Evolutionary conservation across 305 asterid species (phyloP).

Genomic region (Rubia tinctorum): DNA sequence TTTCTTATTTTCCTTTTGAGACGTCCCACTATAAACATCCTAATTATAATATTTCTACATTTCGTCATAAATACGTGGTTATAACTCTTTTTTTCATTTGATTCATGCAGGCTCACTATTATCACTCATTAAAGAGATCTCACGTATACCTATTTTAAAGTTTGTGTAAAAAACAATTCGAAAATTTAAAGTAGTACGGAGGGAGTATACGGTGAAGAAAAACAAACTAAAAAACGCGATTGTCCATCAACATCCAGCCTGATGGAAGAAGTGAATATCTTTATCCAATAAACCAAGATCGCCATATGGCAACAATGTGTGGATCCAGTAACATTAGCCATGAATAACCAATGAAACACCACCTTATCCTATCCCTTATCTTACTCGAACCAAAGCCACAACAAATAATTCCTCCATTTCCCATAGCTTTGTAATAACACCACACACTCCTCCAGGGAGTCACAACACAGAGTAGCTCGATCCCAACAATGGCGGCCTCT

Average conservation of each 20-base stretch:
- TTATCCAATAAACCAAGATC: conserved; percentile 29
- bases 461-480: conserved; percentile 4
- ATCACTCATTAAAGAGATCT: too few relatives aligned
- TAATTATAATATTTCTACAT: too few relatives aligned
- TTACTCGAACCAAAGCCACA: conserved; percentile 41
- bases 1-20: too few relatives aligned
- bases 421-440: conserved; percentile 24
- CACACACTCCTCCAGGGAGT: not conserved
- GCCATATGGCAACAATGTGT: conserved; percentile 44
- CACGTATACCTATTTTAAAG: too few relatives aligned
- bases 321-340: conserved; percentile 24
- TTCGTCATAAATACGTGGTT: too few relatives aligned
- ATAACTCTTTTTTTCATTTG: too few relatives aligned
- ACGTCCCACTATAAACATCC: too few relatives aligned
- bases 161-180: too few relatives aligned
- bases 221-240: not conserved
- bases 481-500: conserved; percentile 59
- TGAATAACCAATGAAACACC: conserved; percentile 46
- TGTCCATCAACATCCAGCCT: conserved; percentile 12
- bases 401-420: conserved; percentile 21
- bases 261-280: conserved; percentile 21
- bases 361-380: conserved; percentile 81
- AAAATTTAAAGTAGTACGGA: too few relatives aligned
- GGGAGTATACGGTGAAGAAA: too few relatives aligned
- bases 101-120: too few relatives aligned